A percentile compares a stretch with the other conserved stretches of the same genome.
Evolutionary conservation across 495 filamentous ascomycete species (phyloP).

Genomic region (Penicillium samsonianum): DNA sequence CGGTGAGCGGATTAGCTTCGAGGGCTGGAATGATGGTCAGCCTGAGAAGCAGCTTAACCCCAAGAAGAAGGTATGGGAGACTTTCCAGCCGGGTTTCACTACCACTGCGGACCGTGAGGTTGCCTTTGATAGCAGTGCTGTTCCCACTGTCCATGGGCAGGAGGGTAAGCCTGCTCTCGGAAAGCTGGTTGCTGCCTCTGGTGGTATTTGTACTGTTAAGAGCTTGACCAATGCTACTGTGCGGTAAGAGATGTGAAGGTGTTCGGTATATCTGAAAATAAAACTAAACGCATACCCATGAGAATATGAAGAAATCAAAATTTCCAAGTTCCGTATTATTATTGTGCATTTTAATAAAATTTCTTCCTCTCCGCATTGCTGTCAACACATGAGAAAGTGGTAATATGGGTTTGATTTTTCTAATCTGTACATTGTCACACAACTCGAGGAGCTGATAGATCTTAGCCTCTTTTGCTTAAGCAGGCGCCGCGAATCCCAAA

Average conservation of each 20-base stretch:
- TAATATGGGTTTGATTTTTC: constrained; percentile 1
- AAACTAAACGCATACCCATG: constrained; percentile 33
- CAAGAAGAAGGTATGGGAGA: constrained; percentile 99
- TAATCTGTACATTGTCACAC: constrained; percentile 8
- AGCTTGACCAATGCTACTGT: constrained; percentile 71
- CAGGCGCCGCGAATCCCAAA: constrained; percentile 37
- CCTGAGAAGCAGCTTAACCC: constrained; percentile 92
- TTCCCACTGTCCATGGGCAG: constrained; percentile 59
- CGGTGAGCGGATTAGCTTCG: constrained; percentile 87
- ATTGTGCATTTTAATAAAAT: not conserved
- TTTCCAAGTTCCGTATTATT: constrained; percentile 10
- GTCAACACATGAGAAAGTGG: not conserved
- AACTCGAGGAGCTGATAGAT: constrained; percentile 1
- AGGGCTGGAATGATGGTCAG: constrained; percentile 85
- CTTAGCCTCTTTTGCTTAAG: not conserved
- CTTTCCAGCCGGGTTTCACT: constrained; percentile 88
- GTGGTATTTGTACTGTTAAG: constrained; percentile 73
- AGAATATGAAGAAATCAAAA: constrained; percentile 31
- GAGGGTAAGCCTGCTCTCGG: constrained; percentile 65
- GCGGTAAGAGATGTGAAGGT: constrained; percentile 40
- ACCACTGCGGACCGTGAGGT: constrained; percentile 80
- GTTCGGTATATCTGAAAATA: constrained; percentile 21
- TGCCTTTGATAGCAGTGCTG: constrained; percentile 66
- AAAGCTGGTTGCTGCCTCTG: constrained; percentile 68
- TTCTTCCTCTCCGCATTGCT: not conserved